A percentile compares a stretch with the other conserved stretches of the same genome.
Conservation (phyloP, 805 yeast species). For the Komagataella populi region DNA sequence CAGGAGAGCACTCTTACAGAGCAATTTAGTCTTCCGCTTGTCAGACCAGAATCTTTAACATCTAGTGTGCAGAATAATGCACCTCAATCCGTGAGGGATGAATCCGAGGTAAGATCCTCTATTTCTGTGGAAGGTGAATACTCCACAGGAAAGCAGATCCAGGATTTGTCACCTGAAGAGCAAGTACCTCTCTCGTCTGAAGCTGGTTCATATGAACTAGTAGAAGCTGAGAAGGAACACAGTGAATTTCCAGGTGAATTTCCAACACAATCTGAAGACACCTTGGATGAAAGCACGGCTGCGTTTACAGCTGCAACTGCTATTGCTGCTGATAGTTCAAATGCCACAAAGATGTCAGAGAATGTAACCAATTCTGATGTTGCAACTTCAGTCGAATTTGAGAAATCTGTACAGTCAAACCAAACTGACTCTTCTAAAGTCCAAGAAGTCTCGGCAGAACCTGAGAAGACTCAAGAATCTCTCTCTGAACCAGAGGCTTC, state of each 20-base stretch:
- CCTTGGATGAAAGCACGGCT: neutral
- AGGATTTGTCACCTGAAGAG: neutral
- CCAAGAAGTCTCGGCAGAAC: neutral
- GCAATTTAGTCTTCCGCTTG: conserved; percentile 27
- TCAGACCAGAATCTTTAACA: conserved; percentile 68
- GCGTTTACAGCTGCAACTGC: neutral
- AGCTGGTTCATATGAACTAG: neutral
- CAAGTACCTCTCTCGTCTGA: neutral
- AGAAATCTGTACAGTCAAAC: neutral
- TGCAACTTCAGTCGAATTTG: neutral
- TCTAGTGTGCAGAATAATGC: conserved; percentile 90
- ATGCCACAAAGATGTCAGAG: neutral
- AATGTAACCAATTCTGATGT: neutral
- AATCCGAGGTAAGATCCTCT: conserved; percentile 25
- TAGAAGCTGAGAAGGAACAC: neutral
- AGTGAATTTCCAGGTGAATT: neutral
- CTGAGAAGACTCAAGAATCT: neutral
- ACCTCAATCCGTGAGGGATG: conserved; percentile 82
- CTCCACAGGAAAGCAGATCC: neutral
- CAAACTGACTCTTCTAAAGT: neutral
- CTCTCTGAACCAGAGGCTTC: conserved; percentile 2
- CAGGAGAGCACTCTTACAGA: conserved; percentile 11
- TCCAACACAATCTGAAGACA: neutral
- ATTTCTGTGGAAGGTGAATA: conserved; percentile 11
- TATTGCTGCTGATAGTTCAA: neutral